Evolutionary conservation across 2,329 filamentous ascomycete species (phyloP), one percentile per base, ranked within the genome.

Genomic region (Sarocladiaceae sp.): DNA sequence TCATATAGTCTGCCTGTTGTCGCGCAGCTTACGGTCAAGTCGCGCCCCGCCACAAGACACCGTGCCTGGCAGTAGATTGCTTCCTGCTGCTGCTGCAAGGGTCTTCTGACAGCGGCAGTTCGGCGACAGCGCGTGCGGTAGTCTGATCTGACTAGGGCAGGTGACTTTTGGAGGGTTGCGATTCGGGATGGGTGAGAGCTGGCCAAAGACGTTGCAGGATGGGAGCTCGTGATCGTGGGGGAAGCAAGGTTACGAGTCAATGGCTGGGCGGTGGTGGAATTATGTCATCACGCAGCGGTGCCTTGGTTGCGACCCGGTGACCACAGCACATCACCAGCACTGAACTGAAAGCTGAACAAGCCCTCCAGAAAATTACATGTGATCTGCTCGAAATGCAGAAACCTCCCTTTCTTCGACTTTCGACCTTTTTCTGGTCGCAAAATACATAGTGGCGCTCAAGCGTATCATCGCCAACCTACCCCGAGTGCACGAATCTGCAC

Each of bases 201-300:
- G 46, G 52, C 33, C 42, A 50, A 50, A 46, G 52, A 46, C 23
- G 44, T 35, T 50, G 46, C 35, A 50, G 52, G 36, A 44, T 25
- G 25, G 23, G 35, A 50, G 52, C 52, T 53, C 52, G 52, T 53
- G 52, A 53, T 53, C 52, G 52, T 48, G 44, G 44, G 29, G 44
- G 18, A 17, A 53, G 37, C 50, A 35, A 35, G 39, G 36, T 23
- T 46, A 42, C 40, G 37, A 35, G 35, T 20, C 37, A 23, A 40
- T 46, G 4, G 22, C 40, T 46, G 25, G 40, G 40, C 22, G 40
- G 6, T 15, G 28, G 22, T 20, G 28, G n/a, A 31, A 48, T 48
- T 48, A 48, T 48, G 44, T 48, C 44, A 48, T 48, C 44, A 48
- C 44, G 26, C 25, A 48, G 12, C 12, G 22, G 44, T 48, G 44